Percentiles rank a stretch among this genome's conserved stretches.
Conservation (phyloP, 768 basidiomycete species). For the Pleurotus tuoliensis region DNA sequence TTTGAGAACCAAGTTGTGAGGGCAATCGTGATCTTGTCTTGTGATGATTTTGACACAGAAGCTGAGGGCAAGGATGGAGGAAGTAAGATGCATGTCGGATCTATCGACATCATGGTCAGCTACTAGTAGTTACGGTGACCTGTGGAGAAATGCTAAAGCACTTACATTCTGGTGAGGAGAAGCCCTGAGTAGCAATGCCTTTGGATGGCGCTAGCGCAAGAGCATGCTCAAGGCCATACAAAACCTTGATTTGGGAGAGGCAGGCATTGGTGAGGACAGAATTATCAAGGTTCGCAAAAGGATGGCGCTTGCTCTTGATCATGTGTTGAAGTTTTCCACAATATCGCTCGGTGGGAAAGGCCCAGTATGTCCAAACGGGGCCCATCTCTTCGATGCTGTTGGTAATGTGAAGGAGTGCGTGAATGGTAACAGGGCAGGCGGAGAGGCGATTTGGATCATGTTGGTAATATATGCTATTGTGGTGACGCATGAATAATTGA, state of each 20-base stretch:
- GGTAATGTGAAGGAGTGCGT: conserved; percentile 27
- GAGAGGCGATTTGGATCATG: conserved; percentile 15
- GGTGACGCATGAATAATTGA: too few species aligned
- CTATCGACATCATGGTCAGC: conserved; percentile 10
- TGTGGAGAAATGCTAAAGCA: too few species aligned
- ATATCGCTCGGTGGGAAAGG: conserved; percentile 35
- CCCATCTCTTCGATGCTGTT: conserved; percentile 26
- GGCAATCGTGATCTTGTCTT: conserved; percentile 17
- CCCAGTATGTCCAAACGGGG: conserved; percentile 34
- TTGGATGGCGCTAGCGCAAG: conserved; percentile 14
- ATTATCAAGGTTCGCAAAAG: conserved; percentile 25
- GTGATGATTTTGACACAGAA: background rate
- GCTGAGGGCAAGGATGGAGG: conserved; percentile 15
- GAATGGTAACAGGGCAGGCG: conserved; percentile 21
- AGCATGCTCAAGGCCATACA: conserved; percentile 20
- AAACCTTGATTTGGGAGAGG: conserved; percentile 25
- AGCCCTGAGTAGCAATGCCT: background rate
- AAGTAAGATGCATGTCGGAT: conserved; percentile 23
- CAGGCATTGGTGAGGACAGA: conserved; percentile 26
- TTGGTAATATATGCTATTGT: conserved; percentile 26
- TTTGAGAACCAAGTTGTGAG: conserved; percentile 10
- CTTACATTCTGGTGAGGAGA: conserved; percentile 10
- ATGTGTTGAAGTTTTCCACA: conserved; percentile 24
- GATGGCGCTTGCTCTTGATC: conserved; percentile 26
- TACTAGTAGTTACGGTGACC: too few species aligned